Conservation (phyloP, 148 eudicot genomes). For the Fagopyrum esculentum region DNA sequence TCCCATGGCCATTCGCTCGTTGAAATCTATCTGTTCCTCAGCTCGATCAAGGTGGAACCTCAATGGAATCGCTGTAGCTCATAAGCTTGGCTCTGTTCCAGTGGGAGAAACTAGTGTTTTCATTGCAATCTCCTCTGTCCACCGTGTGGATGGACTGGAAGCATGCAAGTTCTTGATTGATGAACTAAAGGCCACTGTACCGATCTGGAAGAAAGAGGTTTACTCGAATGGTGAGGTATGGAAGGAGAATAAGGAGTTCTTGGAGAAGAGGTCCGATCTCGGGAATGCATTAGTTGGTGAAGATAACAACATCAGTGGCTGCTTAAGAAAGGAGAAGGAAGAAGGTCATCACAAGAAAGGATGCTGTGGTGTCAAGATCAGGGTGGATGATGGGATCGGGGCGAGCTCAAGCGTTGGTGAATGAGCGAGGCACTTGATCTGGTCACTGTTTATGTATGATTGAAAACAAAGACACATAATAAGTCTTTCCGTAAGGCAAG, state of each 20-base stretch:
- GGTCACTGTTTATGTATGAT: background rate
- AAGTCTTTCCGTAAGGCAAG: background rate
- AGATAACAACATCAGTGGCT: background rate
- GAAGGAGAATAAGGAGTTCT: constrained; percentile 82
- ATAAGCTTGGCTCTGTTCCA: constrained; percentile 62
- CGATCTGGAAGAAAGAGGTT: constrained; percentile 95
- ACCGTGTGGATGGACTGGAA: constrained; percentile 63
- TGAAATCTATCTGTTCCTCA: constrained; percentile 57
- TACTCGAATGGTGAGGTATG: constrained; percentile 84
- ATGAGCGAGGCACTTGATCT: background rate
- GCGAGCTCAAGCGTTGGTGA: background rate
- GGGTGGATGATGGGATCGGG: constrained; percentile 26
- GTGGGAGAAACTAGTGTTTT: constrained; percentile 91
- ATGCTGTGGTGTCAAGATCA: constrained; percentile 44
- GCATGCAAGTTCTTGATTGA: constrained; percentile 85
- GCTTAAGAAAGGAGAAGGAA: constrained; percentile 4
- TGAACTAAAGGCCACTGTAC: constrained; percentile 83
- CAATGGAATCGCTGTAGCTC: constrained; percentile 57
- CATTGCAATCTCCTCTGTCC: constrained; percentile 67
- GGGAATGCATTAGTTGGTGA: constrained; percentile 14
- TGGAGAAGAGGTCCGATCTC: constrained; percentile 46
- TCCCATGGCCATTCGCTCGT: constrained; percentile 77
- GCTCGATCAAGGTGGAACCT: constrained; percentile 62
- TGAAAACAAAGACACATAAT: background rate
- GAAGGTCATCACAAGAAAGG: constrained; percentile 22